These are phyloP conservation scores for Cicer chorassanicum DNA, from an alignment of 306 rosid genomes.

Conservation along the genomic window DNA sequence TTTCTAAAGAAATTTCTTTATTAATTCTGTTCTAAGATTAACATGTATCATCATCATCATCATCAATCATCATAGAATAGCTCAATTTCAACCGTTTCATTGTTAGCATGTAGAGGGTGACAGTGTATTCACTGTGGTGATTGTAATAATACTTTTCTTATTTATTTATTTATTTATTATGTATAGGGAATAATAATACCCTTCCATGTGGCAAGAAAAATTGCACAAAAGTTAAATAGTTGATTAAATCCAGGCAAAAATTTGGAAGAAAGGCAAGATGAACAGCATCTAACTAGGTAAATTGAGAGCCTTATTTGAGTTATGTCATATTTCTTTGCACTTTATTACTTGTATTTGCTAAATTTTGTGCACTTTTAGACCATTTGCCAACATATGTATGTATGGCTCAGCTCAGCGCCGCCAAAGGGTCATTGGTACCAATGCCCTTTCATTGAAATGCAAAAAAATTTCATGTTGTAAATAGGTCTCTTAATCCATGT, in stretches of 20 bases:
- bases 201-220: constrained; percentile 1
- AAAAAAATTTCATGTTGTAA: background rate
- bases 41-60: background rate
- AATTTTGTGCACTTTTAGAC: background rate
- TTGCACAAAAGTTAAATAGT: background rate
- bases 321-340: background rate
- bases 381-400: background rate
- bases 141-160: background rate
- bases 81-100: background rate
- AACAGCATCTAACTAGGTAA: constrained; percentile 19
- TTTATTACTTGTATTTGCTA: constrained; percentile 1
- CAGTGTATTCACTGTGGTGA: background rate
- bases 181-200: constrained; percentile 16
- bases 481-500: background rate
- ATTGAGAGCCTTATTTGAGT: background rate
- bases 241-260: background rate
- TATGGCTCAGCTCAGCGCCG: background rate
- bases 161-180: background rate
- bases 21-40: background rate
- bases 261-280: background rate
- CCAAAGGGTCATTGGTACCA: background rate
- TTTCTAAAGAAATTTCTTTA: background rate
- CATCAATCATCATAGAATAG: constrained; percentile 2
- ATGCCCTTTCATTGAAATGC: background rate
- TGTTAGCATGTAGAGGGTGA: background rate